Percentiles rank a stretch among this genome's conserved stretches.
phyloP scores from a whole-genome alignment of 441 rosid genomes.

The Geranium incanum region DNA sequence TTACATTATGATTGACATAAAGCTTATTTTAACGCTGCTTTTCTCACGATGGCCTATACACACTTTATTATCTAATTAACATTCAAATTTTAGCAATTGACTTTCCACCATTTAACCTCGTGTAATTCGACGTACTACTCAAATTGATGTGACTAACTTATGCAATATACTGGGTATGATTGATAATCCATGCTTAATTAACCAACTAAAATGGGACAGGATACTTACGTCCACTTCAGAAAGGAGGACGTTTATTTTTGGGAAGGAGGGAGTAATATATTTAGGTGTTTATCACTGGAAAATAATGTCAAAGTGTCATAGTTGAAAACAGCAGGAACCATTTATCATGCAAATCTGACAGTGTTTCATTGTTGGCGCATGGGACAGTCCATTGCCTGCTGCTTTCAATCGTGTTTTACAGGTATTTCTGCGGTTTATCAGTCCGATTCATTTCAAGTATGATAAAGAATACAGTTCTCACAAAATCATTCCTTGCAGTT shows the following conservation, averaged over 20 bases:
- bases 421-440: conserved; percentile 36
- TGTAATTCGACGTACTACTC: too few species aligned
- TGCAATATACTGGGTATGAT: too few species aligned
- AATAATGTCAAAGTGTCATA: not conserved
- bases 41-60: not conserved
- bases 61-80: not conserved
- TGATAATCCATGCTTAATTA: too few species aligned
- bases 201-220: too few species aligned
- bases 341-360: conserved; percentile 32
- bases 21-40: conserved; percentile 13
- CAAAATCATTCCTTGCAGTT: conserved; percentile 44
- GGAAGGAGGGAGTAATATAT: too few species aligned
- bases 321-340: conserved; percentile 19
- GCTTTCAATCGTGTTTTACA: conserved; percentile 84
- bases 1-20: conserved; percentile 3
- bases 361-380: conserved; percentile 29
- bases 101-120: too few species aligned
- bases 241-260: too few species aligned
- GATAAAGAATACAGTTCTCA: conserved; percentile 18
- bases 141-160: too few species aligned
- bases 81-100: too few species aligned
- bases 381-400: conserved; percentile 81
- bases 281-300: not conserved
- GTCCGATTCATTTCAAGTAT: conserved; percentile 10
- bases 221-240: too few species aligned